Evolutionary conservation across 148 eudicot genomes (phyloP).

Genomic region (Camellia sinensis): DNA sequence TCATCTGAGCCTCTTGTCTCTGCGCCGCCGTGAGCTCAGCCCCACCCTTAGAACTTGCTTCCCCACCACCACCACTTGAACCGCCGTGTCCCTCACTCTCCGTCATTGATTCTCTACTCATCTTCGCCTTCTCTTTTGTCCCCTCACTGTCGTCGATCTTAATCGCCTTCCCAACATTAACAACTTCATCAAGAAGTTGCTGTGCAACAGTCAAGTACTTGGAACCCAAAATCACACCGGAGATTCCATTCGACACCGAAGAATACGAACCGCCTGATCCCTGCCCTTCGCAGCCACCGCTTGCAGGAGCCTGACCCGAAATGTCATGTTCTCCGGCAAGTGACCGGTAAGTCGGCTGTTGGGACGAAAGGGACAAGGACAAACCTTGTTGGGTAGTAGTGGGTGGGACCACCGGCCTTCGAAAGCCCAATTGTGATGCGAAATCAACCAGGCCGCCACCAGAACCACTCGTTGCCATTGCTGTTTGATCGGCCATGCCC

Average conservation of each 20-base stretch:
- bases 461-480: background rate
- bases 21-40: slow-evolving; percentile 53
- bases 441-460: slow-evolving; percentile 12
- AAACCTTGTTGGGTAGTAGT: slow-evolving; percentile 42
- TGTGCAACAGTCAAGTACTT: slow-evolving; percentile 64
- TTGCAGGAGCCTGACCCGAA: slow-evolving; percentile 13
- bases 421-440: slow-evolving; percentile 19
- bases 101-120: slow-evolving; percentile 11
- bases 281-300: background rate
- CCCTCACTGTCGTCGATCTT: background rate
- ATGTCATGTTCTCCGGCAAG: slow-evolving; percentile 19
- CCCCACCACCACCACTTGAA: slow-evolving; percentile 25
- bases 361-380: slow-evolving; percentile 66
- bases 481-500: too few species aligned
- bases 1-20: slow-evolving; percentile 74
- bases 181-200: slow-evolving; percentile 65
- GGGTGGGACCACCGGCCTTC: slow-evolving; percentile 19
- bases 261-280: slow-evolving; percentile 28
- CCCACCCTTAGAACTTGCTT: slow-evolving; percentile 21
- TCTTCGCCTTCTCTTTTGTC: slow-evolving; percentile 23
- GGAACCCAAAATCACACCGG: slow-evolving; percentile 49
- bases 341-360: slow-evolving; percentile 25
- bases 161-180: slow-evolving; percentile 39
- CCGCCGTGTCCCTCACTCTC: slow-evolving; percentile 17
- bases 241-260: slow-evolving; percentile 13